Base-by-base conservation (phyloP, 2,329 filamentous ascomycete species). In the Exophiala lecanii-corni region DNA sequence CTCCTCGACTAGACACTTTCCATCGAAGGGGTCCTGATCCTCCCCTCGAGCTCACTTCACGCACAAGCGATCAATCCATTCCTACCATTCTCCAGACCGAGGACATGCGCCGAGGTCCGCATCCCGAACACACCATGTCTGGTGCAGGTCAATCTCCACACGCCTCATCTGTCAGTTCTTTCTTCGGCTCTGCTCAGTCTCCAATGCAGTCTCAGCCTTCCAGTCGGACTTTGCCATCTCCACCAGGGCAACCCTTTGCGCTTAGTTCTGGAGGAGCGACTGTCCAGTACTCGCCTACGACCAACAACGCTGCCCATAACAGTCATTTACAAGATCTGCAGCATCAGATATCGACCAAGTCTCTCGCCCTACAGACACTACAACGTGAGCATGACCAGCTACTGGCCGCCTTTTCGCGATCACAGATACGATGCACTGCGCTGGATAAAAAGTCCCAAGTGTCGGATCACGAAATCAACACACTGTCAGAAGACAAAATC, bases 361-460 rank as follows among this genome's bases (percentile, higher is more conserved):
- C 74, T 3, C 60, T 76, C 13, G 69, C 70, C 9, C 64, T 75
- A 16, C 70, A 74, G 47, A 74, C 71, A 1, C 61, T 78, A 5
- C 73, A 76, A 53, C 63, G 65, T n/a, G 74, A 78, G 56, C 73
- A 78, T 53, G 67, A 75, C 40, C 67, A 65, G 34, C 62, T 78
- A 3, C 64, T 77, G 3, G 66, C 73, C 15, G 75, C 72, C 18
- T 69, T 74, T 16, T 70, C 73, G 21, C 32, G 49, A 18, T 49
- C 50, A 47, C 68, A 72, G 35, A 67, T 65, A 10, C 71, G 71
- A 50, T 72, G 66, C 32, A 66, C 67, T 31, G 66, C 73, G 2
- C 62, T 77, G 2, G 73, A 74, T 45, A 70, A 67, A 57, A 77
- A 77, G 53, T 58, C 72, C 12, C 65, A 65, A 16, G 69, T 73